These are phyloP conservation scores for Sistotremastrum niveocremeum DNA, from an alignment of 768 basidiomycete species.

Conservation along the genomic window DNA sequence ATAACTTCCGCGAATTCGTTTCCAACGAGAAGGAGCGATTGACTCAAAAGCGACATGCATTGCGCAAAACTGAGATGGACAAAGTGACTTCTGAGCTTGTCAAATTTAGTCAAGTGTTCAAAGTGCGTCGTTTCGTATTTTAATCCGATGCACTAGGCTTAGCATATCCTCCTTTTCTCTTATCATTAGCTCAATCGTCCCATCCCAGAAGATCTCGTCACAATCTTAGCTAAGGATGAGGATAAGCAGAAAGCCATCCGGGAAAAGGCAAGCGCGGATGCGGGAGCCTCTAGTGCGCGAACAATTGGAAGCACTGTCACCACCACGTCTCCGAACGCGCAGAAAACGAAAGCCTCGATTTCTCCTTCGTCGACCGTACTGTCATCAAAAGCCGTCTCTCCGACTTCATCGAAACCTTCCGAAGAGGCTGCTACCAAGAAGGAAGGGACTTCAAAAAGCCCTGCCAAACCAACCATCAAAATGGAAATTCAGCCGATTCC, in stretches of 20 bases:
- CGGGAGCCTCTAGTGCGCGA: constrained; percentile 51
- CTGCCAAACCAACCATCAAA: constrained; percentile 18
- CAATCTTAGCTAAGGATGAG: constrained; percentile 88
- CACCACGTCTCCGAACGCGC: constrained; percentile 12
- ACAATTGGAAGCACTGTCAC: constrained; percentile 39
- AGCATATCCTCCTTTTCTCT: background rate
- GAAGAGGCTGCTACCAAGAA: constrained; percentile 12
- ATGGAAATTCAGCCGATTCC: constrained; percentile 90
- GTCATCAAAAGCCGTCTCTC: constrained; percentile 10
- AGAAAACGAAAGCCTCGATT: constrained; percentile 14
- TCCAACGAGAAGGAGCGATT: constrained; percentile 81
- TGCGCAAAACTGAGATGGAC: constrained; percentile 89
- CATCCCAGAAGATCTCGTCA: constrained; percentile 87
- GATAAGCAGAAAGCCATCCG: constrained; percentile 75
- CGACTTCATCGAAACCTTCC: background rate
- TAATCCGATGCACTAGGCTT: background rate
- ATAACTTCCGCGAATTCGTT: constrained; percentile 87
- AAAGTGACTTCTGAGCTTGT: constrained; percentile 85
- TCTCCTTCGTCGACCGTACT: background rate
- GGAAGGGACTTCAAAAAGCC: constrained; percentile 15
- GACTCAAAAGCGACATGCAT: constrained; percentile 79
- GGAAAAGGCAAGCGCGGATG: constrained; percentile 63
- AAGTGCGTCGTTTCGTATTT: constrained; percentile 35
- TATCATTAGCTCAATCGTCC: constrained; percentile 70
- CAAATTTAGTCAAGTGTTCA: constrained; percentile 89